These are phyloP conservation scores for Lindgomyces ingoldianus DNA, from an alignment of 495 filamentous ascomycete genomes.

Conservation along the genomic window DNA sequence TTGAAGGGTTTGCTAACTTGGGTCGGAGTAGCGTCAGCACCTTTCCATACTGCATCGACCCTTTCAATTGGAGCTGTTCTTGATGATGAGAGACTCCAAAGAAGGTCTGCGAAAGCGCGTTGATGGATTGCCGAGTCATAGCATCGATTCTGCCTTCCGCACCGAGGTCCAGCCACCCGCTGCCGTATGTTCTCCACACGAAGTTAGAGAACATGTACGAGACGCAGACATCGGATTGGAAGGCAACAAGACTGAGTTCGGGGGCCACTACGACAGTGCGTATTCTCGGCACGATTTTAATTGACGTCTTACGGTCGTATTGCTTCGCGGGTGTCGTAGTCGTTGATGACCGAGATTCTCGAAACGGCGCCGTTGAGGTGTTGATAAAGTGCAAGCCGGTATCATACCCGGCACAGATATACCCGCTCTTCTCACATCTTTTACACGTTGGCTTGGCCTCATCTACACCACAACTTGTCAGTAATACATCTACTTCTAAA, in stretches of 20 bases:
- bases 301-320: neutral
- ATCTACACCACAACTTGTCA: constrained; percentile 8
- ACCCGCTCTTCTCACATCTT: constrained; percentile 27
- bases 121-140: constrained; percentile 4
- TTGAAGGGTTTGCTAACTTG: constrained; percentile 5
- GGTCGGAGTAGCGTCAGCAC: constrained; percentile 12
- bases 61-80: constrained; percentile 20
- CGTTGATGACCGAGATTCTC: neutral
- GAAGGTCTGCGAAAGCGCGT: constrained; percentile 12
- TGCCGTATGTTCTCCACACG: constrained; percentile 29
- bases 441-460: constrained; percentile 28
- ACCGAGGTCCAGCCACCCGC: constrained; percentile 18
- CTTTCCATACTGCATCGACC: constrained; percentile 24
- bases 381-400: constrained; percentile 17
- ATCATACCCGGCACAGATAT: constrained; percentile 25
- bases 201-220: constrained; percentile 31
- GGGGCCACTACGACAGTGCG: constrained; percentile 8
- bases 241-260: constrained; percentile 23
- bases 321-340: neutral
- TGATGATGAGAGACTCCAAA: constrained; percentile 19
- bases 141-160: constrained; percentile 7
- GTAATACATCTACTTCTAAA: neutral
- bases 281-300: constrained; percentile 21
- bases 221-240: constrained; percentile 23
- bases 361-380: constrained; percentile 14